Evolutionary conservation across 1,284 basidiomycete genomes (phyloP).

Genomic region (Tilletia setariae): DNA sequence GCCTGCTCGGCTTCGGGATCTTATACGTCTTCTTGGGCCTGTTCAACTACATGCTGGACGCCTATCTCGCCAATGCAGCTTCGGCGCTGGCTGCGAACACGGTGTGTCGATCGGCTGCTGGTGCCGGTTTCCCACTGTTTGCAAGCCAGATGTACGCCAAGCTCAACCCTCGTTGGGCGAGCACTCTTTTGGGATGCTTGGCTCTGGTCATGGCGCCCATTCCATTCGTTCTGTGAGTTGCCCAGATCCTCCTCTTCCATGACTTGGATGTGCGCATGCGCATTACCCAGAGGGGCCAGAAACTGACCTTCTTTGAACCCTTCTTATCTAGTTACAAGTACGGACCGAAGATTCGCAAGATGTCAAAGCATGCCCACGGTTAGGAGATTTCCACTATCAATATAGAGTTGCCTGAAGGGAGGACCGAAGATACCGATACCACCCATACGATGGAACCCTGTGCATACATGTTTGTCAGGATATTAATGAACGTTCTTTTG

Average conservation of each 20-base stretch:
- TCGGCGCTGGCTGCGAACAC: constrained; percentile 66
- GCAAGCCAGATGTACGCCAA: constrained; percentile 59
- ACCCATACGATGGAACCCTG: too few species aligned
- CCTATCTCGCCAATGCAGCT: constrained; percentile 60
- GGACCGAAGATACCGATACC: too few species aligned
- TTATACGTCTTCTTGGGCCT: constrained; percentile 63
- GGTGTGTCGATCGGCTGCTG: constrained; percentile 66
- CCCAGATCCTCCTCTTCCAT: constrained; percentile 43
- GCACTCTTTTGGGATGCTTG: constrained; percentile 70
- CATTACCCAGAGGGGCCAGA: constrained; percentile 46
- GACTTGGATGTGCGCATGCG: too few species aligned
- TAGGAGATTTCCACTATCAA: background rate
- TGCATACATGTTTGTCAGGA: too few species aligned
- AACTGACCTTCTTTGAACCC: constrained; percentile 46
- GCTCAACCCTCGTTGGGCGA: constrained; percentile 71
- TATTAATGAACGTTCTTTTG: too few species aligned
- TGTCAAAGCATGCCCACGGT: constrained; percentile 55
- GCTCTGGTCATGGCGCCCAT: constrained; percentile 68
- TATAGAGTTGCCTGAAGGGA: too few species aligned
- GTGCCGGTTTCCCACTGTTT: constrained; percentile 61
- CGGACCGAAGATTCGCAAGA: constrained; percentile 57
- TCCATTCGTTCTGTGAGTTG: constrained; percentile 57
- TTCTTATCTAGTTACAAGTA: constrained; percentile 51
- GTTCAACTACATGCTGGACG: constrained; percentile 54
- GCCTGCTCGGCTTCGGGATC: constrained; percentile 55